phyloP scores from a whole-genome alignment of 768 basidiomycete genomes.

The Rhodotorula taiwanensis region DNA sequence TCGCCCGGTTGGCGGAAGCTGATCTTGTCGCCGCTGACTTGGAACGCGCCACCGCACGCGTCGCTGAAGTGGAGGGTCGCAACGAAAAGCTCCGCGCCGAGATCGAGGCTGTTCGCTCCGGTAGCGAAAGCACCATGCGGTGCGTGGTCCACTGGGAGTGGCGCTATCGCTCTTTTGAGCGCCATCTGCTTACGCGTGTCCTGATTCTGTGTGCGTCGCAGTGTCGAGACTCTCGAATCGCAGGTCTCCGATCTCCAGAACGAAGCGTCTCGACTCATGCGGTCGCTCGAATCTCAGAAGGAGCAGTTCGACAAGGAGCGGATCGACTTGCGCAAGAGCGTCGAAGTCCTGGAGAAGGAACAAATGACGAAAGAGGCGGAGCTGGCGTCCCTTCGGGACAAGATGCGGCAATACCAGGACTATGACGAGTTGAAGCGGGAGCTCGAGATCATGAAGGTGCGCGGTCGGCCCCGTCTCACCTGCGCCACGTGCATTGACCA shows the following conservation, averaged over 20 bases:
- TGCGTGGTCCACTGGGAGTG: slow-evolving; percentile 50
- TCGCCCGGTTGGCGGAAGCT: slow-evolving; percentile 80
- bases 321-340: slow-evolving; percentile 58
- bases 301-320: slow-evolving; percentile 58
- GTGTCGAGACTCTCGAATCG: slow-evolving; percentile 63
- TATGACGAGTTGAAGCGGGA: slow-evolving; percentile 98
- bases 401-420: slow-evolving; percentile 67
- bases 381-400: slow-evolving; percentile 60
- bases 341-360: slow-evolving; percentile 41
- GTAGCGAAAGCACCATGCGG: slow-evolving; percentile 64
- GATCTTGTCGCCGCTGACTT: slow-evolving; percentile 93
- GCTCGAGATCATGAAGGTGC: slow-evolving; percentile 94
- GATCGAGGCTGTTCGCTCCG: slow-evolving; percentile 80
- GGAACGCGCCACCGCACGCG: slow-evolving; percentile 87
- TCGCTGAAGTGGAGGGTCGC: slow-evolving; percentile 82
- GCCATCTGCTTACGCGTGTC: neutral
- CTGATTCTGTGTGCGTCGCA: slow-evolving; percentile 40
- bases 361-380: slow-evolving; percentile 52
- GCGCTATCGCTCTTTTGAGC: no score
- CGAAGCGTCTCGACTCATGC: slow-evolving; percentile 64
- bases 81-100: slow-evolving; percentile 95
- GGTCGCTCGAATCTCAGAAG: slow-evolving; percentile 51
- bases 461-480: slow-evolving; percentile 18
- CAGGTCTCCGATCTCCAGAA: slow-evolving; percentile 70
- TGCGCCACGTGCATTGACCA: neutral